phyloP scores from a whole-genome alignment of 345 rosid species.

The Eucalyptus curtisii region DNA sequence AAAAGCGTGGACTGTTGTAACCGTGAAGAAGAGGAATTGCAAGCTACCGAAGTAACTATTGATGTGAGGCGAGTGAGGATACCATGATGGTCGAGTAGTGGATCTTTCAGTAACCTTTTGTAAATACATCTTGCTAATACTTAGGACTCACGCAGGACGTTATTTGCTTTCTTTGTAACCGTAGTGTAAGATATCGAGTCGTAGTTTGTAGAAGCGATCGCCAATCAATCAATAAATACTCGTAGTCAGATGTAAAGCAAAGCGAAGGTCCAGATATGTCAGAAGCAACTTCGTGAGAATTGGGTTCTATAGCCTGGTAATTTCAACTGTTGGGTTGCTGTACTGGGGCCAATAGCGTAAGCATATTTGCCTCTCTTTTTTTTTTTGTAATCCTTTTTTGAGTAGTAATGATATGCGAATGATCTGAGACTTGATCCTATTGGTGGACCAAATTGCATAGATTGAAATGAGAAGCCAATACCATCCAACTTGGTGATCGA shows the following conservation, averaged over 20 bases:
- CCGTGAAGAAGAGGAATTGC: neutral
- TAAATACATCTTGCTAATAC: neutral
- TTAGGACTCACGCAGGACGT: neutral
- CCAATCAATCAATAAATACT: neutral
- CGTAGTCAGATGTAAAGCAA: neutral
- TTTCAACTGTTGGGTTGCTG: neutral
- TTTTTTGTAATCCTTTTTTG: neutral
- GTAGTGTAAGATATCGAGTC: neutral
- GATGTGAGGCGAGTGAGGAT: neutral
- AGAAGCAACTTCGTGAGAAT: neutral
- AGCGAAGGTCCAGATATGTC: neutral
- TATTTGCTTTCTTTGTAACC: neutral
- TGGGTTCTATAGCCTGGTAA: neutral
- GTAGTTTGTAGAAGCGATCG: neutral
- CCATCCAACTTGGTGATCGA: neutral
- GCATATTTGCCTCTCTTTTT: neutral
- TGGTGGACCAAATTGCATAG: neutral
- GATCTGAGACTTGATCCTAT: neutral
- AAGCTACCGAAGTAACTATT: neutral
- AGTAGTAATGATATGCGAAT: neutral
- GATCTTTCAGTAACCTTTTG: neutral
- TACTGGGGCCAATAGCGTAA: neutral
- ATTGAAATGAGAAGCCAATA: neutral
- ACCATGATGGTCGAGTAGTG: neutral
- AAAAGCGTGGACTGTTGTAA: neutral